Evolutionary conservation across 2,329 filamentous ascomycete species (phyloP).

Genomic region (Talaromyces funiculosus): DNA sequence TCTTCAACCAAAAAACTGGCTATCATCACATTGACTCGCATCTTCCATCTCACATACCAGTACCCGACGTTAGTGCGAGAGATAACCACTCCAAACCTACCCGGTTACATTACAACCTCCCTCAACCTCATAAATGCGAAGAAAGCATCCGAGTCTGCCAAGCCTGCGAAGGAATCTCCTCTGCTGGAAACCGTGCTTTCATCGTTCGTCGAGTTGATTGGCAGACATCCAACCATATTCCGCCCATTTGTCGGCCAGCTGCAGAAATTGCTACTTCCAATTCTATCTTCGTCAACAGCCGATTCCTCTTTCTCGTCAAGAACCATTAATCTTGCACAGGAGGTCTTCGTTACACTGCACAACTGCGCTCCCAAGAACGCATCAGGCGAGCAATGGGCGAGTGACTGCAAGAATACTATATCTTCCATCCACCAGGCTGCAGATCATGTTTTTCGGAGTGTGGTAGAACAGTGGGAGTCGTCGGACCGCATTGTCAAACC

Average conservation of each 20-base stretch:
- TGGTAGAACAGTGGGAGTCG: slow-evolving; percentile 78
- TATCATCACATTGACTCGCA: slow-evolving; percentile 71
- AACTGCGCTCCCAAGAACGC: slow-evolving; percentile 76
- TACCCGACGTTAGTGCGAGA: slow-evolving; percentile 80
- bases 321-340: slow-evolving; percentile 55
- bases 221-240: slow-evolving; percentile 77
- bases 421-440: slow-evolving; percentile 63
- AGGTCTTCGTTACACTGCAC: slow-evolving; percentile 65
- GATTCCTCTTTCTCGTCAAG: slow-evolving; percentile 44
- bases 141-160: not conserved
- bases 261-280: slow-evolving; percentile 52
- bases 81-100: slow-evolving; percentile 76
- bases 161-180: slow-evolving; percentile 30
- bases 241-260: slow-evolving; percentile 69
- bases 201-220: slow-evolving; percentile 65
- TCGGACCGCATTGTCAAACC: slow-evolving; percentile 41
- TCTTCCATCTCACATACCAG: slow-evolving; percentile 75
- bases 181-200: slow-evolving; percentile 65
- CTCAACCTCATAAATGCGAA: slow-evolving; percentile 58
- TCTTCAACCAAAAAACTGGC: slow-evolving; percentile 68
- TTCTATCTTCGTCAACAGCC: slow-evolving; percentile 60
- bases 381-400: slow-evolving; percentile 71
- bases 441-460: slow-evolving; percentile 70
- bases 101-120: slow-evolving; percentile 67
- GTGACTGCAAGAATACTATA: slow-evolving; percentile 57